These are phyloP conservation scores for Candida nemodendra DNA, from an alignment of 805 yeast genomes.

Conservation along the genomic window DNA sequence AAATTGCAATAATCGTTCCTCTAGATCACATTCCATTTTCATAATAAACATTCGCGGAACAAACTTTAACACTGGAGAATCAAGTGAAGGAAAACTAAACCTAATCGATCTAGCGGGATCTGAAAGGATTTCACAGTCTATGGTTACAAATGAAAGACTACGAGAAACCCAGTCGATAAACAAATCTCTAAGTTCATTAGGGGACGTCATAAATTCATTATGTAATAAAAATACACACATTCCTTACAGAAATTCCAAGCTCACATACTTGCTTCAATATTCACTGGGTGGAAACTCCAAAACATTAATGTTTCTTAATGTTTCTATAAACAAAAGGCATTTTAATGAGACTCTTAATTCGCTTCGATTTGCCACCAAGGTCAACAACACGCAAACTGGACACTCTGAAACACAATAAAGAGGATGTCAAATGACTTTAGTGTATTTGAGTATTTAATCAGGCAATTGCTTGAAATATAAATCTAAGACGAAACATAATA, in stretches of 20 bases:
- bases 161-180: conserved; percentile 89
- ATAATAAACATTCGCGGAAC: conserved; percentile 58
- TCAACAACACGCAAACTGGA: conserved; percentile 50
- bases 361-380: conserved; percentile 84
- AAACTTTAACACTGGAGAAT: conserved; percentile 48
- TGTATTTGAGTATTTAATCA: no score
- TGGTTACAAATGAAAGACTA: conserved; percentile 75
- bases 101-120: conserved; percentile 93
- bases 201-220: conserved; percentile 71
- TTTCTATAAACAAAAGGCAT: conserved; percentile 65
- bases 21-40: conserved; percentile 88
- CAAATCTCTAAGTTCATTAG: conserved; percentile 80
- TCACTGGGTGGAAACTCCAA: conserved; percentile 85
- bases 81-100: conserved; percentile 62
- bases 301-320: conserved; percentile 89
- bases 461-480: background rate
- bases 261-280: conserved; percentile 81
- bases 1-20: conserved; percentile 75
- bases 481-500: background rate
- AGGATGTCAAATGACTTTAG: background rate
- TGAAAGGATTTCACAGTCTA: conserved; percentile 74
- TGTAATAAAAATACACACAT: conserved; percentile 43
- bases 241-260: conserved; percentile 68
- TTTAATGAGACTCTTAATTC: conserved; percentile 80
- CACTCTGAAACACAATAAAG: conserved; percentile 2